A percentile compares a stretch with the other conserved stretches of the same genome.
These are phyloP conservation scores for Fraxinus latifolia DNA, from an alignment of 305 asterid species.

Conservation along the genomic window DNA sequence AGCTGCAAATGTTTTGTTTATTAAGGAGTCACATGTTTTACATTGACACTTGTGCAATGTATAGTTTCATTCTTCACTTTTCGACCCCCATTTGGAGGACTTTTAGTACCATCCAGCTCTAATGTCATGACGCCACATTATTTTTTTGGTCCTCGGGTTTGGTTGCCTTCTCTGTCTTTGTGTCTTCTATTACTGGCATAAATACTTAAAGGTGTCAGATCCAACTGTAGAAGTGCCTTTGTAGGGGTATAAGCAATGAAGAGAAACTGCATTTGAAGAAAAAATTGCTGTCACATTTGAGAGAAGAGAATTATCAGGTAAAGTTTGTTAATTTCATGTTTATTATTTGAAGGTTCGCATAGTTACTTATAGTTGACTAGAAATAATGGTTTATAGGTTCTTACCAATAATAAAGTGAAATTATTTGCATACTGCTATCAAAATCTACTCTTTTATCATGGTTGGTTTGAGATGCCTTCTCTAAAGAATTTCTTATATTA, in stretches of 20 bases:
- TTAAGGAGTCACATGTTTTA: not conserved
- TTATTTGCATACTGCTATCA: constrained; percentile 4
- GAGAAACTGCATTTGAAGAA: constrained; percentile 83
- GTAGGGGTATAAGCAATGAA: constrained; percentile 80
- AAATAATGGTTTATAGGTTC: constrained; percentile 22
- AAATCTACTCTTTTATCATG: constrained; percentile 12
- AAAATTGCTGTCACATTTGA: constrained; percentile 72
- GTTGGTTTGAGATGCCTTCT: constrained; percentile 18
- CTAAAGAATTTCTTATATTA: not conserved
- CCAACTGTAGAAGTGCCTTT: constrained; percentile 28
- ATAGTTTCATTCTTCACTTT: not conserved
- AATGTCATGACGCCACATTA: constrained; percentile 8
- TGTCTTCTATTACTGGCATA: not conserved
- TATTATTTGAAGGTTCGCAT: constrained; percentile 14
- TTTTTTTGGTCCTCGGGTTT: not conserved
- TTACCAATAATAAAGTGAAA: constrained; percentile 4
- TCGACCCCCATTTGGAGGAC: not conserved
- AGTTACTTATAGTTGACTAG: constrained; percentile 12
- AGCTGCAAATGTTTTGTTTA: not conserved
- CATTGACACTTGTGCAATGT: not conserved
- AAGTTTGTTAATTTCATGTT: constrained; percentile 11
- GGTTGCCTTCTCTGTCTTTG: not conserved
- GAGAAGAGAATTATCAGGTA: constrained; percentile 94
- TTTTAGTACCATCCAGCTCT: constrained; percentile 9
- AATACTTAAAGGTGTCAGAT: constrained; percentile 21